Evolutionary conservation across 208 protist species (phyloP).

Genomic region (Trypanosoma theileri): DNA sequence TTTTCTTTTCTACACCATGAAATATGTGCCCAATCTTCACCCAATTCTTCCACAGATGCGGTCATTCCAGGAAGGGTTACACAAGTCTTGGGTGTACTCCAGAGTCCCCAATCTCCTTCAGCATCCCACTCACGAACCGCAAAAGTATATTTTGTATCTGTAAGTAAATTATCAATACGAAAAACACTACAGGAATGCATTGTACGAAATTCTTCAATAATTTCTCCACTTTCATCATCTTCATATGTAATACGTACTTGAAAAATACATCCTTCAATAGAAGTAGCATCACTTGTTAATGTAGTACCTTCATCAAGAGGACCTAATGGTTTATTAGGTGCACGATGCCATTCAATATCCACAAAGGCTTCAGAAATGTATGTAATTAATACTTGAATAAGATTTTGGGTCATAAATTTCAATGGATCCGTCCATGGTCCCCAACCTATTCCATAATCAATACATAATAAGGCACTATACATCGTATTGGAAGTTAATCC

Average conservation of each 20-base stretch:
- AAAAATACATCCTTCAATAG: slow-evolving; percentile 67
- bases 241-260: slow-evolving; percentile 77
- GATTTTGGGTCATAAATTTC: slow-evolving; percentile 91
- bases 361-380: slow-evolving; percentile 90
- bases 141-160: slow-evolving; percentile 90
- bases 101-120: slow-evolving; percentile 89
- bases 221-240: slow-evolving; percentile 38
- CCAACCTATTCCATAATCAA: slow-evolving; percentile 79
- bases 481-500: slow-evolving; percentile 79
- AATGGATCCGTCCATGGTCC: slow-evolving; percentile 82
- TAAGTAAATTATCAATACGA: slow-evolving; percentile 69
- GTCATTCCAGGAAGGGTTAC: slow-evolving; percentile 79
- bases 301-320: slow-evolving; percentile 54
- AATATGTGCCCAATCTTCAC: slow-evolving; percentile 73
- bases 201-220: slow-evolving; percentile 66
- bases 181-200: slow-evolving; percentile 79
- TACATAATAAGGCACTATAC: slow-evolving; percentile 82
- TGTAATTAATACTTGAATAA: slow-evolving; percentile 86
- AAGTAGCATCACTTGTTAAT: slow-evolving; percentile 49
- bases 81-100: slow-evolving; percentile 79
- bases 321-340: slow-evolving; percentile 74
- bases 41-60: slow-evolving; percentile 61
- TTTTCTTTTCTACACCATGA: slow-evolving; percentile 62
- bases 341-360: slow-evolving; percentile 87
- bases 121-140: slow-evolving; percentile 89